Conservation (phyloP, 2,329 filamentous ascomycete species). For the Penicillium sp. region DNA sequence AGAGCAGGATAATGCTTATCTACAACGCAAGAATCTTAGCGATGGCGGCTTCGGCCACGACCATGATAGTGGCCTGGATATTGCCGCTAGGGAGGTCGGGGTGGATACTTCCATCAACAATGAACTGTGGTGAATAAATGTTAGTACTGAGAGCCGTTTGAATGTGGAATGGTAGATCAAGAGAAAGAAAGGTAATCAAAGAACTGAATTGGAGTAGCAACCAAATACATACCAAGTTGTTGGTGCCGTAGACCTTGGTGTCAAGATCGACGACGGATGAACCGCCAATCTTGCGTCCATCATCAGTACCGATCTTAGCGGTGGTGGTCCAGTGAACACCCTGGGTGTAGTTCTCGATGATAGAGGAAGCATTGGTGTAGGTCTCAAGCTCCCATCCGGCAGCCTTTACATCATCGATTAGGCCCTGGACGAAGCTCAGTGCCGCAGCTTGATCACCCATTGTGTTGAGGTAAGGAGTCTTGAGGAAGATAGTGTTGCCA, state of each 20-base stretch:
- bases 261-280: constrained; percentile 63
- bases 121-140: constrained; percentile 24
- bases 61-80: constrained; percentile 65
- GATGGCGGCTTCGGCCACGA: constrained; percentile 64
- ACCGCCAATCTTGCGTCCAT: constrained; percentile 55
- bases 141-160: not conserved
- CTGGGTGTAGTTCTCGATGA: constrained; percentile 44
- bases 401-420: constrained; percentile 22
- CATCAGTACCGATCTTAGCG: constrained; percentile 61
- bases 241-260: constrained; percentile 66
- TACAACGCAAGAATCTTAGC: constrained; percentile 42
- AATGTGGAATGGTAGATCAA: not conserved
- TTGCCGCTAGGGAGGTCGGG: constrained; percentile 70
- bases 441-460: constrained; percentile 22
- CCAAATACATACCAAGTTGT: constrained; percentile 53
- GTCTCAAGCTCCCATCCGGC: constrained; percentile 23
- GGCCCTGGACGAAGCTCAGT: constrained; percentile 17
- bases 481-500: constrained; percentile 26
- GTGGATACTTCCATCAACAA: constrained; percentile 70
- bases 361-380: constrained; percentile 24
- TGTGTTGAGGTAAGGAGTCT: constrained; percentile 27
- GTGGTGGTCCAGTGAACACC: constrained; percentile 53
- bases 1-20: not conserved
- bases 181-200: not conserved
- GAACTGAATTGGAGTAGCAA: constrained; percentile 37